phyloP scores from a whole-genome alignment of 2,329 filamentous ascomycete species.

The Gnomoniopsis smithogilvyi region DNA sequence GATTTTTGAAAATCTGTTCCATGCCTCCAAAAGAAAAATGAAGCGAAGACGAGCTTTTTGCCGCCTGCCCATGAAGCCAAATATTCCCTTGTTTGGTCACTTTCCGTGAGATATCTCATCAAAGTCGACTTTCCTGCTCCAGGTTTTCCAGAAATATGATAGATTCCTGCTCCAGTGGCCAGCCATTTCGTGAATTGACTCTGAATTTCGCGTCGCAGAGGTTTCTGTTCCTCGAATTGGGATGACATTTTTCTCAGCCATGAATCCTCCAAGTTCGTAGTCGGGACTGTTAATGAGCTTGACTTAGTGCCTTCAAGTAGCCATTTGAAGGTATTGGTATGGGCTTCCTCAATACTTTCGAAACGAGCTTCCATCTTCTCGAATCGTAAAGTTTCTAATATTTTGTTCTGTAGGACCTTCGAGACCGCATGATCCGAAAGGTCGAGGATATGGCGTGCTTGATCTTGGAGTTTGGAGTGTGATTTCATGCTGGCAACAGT shows the following conservation, averaged over 20 bases:
- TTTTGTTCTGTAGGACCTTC: not conserved
- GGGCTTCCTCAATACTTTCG: not conserved
- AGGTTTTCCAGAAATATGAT: slow-evolving; percentile 24
- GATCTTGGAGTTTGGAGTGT: not conserved
- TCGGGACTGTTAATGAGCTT: not conserved
- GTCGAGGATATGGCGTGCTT: not conserved
- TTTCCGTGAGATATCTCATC: slow-evolving; percentile 23
- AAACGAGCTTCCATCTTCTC: slow-evolving; percentile 1
- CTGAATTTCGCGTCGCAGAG: not conserved
- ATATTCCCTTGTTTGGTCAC: slow-evolving; percentile 4
- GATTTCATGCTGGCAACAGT: not conserved
- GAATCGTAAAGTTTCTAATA: not conserved
- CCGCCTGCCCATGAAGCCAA: slow-evolving; percentile 18
- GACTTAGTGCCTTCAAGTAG: not conserved
- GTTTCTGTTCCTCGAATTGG: not conserved
- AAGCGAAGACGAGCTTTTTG: slow-evolving; percentile 12
- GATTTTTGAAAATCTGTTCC: slow-evolving; percentile 21
- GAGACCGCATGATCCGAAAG: not conserved
- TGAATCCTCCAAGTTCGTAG: not conserved
- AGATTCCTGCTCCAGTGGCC: slow-evolving; percentile 14
- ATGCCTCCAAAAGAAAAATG: slow-evolving; percentile 24
- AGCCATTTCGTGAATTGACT: slow-evolving; percentile 17
- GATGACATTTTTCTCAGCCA: not conserved
- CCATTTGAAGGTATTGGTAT: slow-evolving; percentile 3
- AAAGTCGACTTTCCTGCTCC: slow-evolving; percentile 27